Conservation (phyloP, 2,329 filamentous ascomycete species). For the Gliomastix tumulicola region DNA sequence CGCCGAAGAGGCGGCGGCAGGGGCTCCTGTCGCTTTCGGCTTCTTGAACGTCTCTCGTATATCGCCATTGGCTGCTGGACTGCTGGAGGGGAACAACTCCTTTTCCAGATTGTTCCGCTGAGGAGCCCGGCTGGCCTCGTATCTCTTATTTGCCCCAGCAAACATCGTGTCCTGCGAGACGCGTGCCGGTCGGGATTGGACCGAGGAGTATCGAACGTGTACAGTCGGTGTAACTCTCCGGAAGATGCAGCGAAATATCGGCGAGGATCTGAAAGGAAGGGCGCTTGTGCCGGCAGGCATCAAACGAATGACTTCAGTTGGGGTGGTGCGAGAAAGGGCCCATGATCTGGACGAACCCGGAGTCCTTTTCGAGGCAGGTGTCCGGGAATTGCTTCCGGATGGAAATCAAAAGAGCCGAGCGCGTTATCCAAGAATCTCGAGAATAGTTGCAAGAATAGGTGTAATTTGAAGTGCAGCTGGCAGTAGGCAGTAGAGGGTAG, state of each 20-base stretch:
- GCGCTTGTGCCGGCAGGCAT: no score
- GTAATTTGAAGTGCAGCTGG: no score
- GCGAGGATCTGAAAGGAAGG: slow-evolving; percentile 26
- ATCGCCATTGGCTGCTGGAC: slow-evolving; percentile 36
- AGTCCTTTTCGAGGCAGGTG: no score
- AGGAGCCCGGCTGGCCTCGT: slow-evolving; percentile 27
- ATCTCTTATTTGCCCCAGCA: slow-evolving; percentile 25
- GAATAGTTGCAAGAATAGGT: no score
- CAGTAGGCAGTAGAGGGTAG: no score
- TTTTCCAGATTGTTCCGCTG: slow-evolving; percentile 33
- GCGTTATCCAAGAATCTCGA: no score
- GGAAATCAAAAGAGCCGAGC: no score
- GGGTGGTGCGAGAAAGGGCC: no score
- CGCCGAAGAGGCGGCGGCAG: slow-evolving; percentile 28
- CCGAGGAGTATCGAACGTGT: slow-evolving; percentile 12
- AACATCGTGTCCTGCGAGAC: slow-evolving; percentile 22
- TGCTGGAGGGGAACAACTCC: slow-evolving; percentile 51
- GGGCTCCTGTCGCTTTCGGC: slow-evolving; percentile 26
- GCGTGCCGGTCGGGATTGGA: slow-evolving; percentile 6
- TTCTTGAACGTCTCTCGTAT: slow-evolving; percentile 46
- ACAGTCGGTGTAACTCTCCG: slow-evolving; percentile 9
- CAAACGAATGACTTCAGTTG: no score
- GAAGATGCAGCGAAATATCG: slow-evolving; percentile 18
- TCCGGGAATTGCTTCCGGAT: no score
- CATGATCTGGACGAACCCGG: no score